Base-by-base conservation (phyloP, 805 yeast species). In the Yamadazyma takamatsuzukensis region DNA sequence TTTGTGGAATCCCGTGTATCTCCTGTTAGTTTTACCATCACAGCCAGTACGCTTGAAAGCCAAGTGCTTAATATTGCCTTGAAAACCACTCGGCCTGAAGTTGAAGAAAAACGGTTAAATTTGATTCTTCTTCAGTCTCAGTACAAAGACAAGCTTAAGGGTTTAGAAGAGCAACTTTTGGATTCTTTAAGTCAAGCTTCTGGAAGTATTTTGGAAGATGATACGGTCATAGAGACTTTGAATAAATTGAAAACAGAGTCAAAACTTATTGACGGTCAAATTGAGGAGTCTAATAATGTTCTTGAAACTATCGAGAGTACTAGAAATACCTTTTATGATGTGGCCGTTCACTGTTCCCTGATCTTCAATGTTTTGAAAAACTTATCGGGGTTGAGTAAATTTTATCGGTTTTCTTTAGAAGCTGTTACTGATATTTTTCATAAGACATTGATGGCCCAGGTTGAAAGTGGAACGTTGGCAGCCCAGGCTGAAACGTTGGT, bases 231-330 rank as follows among this genome's bases (percentile, higher is more conserved):
- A 12, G 56, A 64, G 4, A 74, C 81, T 2, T 61, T 89, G 30
- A 93, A 83, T 44, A 52, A 47, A 1, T 56, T 90, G 32, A 89
- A 90, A 49, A 39, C 50, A 1, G 88, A 88, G 43, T 64, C 94
- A 0, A 44, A 41, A 0, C 68, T 69, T 12, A 70, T 86, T 11
- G 71, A 73, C 22, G 34, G 35, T 2, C 78, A 80, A 48, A 66
- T 83, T 37, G 44, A 41, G 2, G 80, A 79, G 33, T 74, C 89
- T 0, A 62, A 63, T 2, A 47, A 48, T 5, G 74, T 86, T 3
- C 72, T 86, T 66, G 53, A 44, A 1, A 64, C 71, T 4, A 74
- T 85, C 11, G 78, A 77, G 5, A 49, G 49, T 2, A 63, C 73
- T 2, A 56, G 78, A 34, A 54, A 54, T 6, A 49, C 61, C 18